Conservation (phyloP, 2,329 filamentous ascomycete genomes). For the Alternaria sp. region DNA sequence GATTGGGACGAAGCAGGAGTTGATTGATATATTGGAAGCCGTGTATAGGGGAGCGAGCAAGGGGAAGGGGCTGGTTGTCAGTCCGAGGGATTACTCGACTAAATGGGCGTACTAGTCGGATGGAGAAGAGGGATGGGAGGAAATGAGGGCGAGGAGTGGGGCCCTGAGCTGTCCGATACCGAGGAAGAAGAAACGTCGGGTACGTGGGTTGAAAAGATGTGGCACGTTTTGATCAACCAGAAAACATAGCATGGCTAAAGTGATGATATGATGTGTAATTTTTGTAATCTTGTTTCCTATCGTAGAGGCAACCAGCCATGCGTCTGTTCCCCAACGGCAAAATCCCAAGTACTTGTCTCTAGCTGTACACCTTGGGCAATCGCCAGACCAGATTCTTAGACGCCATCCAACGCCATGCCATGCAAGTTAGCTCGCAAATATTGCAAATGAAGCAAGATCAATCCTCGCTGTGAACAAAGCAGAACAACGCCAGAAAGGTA, state of each 20-base stretch:
- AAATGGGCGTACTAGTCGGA: constrained; percentile 58
- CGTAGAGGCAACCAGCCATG: not conserved
- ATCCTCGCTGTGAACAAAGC: constrained; percentile 14
- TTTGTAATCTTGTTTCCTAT: not conserved
- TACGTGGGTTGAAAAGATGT: not conserved
- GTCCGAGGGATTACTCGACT: constrained; percentile 80
- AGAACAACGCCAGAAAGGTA: constrained; percentile 16
- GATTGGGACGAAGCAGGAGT: constrained; percentile 91
- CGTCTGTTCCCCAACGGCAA: not conserved
- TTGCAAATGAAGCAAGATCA: constrained; percentile 5
- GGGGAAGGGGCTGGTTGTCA: constrained; percentile 89
- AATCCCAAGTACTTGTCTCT: not conserved
- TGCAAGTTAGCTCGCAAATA: constrained; percentile 1
- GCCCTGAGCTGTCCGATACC: not conserved
- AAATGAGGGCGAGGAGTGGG: not conserved
- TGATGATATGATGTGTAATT: not conserved
- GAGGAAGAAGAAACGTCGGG: not conserved
- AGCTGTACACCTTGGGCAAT: not conserved
- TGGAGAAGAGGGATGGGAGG: not conserved
- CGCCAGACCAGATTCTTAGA: not conserved
- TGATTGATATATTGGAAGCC: constrained; percentile 97
- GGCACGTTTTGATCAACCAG: not conserved
- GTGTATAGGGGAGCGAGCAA: constrained; percentile 96
- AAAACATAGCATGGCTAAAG: not conserved
- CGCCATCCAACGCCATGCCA: constrained; percentile 13